Evolutionary conservation across 495 filamentous ascomycete species (phyloP), one percentile per base, ranked within the genome.

Genomic region (Aspergillus campestris): DNA sequence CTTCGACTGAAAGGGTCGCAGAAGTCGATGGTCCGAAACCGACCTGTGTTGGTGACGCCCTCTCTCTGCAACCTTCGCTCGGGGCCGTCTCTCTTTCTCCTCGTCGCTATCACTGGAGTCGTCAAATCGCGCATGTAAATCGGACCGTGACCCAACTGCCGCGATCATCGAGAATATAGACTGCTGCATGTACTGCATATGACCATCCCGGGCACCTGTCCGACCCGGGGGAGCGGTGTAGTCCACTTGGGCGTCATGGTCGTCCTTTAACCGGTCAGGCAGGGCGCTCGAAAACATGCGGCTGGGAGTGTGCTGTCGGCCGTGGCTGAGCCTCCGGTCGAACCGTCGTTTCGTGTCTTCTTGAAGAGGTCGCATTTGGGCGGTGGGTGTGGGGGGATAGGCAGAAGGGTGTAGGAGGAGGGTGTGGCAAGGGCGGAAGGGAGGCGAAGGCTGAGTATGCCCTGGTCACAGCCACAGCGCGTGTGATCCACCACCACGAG

Each of bases 131-230:
- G 83, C 75, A 59, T 83, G 80, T 59, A 91, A 87, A 58, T 91
- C 83, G 14, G 82, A 81, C 38, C 78, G 78, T 42, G 86, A 87
- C 6, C 87, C 88, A 33, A 88, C 89, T n/a, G 87, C 85, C 11
- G 90, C 87, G 49, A 98, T 90, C 65, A 98, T 76, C 42, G 88
- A 89, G 64, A 96, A 95, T 41, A 98, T 77, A 40, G 87, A 91
- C 67, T 96, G 90, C 64, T 96, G 91, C 86, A 95, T 86, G 51
- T 87, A 86, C 15, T 71, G 72, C 15, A 69, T 46, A 29, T 72
- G 60, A 34, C 61, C 61, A 40, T 72, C 73, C 24, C 66, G 58
- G 24, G 68, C 47, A n/a, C 49, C 47, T 39, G 51, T 52, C 12
- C 49, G 60, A 24, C 43, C 57, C 8, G 70, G 69, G 3, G 81